Evolutionary conservation across 176 grass and related monocot genomes (phyloP), one percentile per base, ranked within the genome.

Genomic region (Carex scoparia): DNA sequence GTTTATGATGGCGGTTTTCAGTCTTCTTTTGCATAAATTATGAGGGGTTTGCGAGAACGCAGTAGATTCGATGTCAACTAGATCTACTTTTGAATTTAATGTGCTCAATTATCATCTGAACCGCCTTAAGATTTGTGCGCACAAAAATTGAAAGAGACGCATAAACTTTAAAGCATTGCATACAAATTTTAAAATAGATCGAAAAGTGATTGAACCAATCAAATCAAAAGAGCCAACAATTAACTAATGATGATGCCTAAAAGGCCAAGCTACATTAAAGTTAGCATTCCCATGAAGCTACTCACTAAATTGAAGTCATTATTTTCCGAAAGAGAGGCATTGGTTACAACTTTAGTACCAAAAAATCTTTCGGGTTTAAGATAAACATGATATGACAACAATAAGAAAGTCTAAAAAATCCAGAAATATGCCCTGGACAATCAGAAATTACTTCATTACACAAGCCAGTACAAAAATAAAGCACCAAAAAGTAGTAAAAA

Each of bases 381-480:
- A 8, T 56, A 55, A 56, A 33, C 27, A 77, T 77, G 49, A 56
- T 51, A 75, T 27, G 46, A 15, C 27, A 77, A 53, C 3, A 77
- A 77, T 6, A 55, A 78, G 16, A 33, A 57, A 57, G 12, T 57
- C 53, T 28, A 32, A 57, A 33, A 57, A 32, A 35, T 57, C 14
- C 74, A 78, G n/a, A n/a, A 78, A 78, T 56, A 35, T 28, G 51
- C 74, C 51, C 13, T 78, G 51, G 51, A 78, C 51, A 55, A 78
- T 58, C 51, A 33, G 74, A 78, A 78, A 78, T 57, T 83, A 83
- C 61, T 83, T 55, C 81, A 83, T 60, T 65, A 69, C 42, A 66
- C 62, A 68, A 83, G 56, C 23, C 61, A 79, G 10, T 65, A 37
- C 63, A 67, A 69, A 68, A 51, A 64, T 23, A 23, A 10, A 51